These are phyloP conservation scores for Wickerhamomyces kurtzmanii DNA, from an alignment of 805 yeast genomes.

Conservation along the genomic window DNA sequence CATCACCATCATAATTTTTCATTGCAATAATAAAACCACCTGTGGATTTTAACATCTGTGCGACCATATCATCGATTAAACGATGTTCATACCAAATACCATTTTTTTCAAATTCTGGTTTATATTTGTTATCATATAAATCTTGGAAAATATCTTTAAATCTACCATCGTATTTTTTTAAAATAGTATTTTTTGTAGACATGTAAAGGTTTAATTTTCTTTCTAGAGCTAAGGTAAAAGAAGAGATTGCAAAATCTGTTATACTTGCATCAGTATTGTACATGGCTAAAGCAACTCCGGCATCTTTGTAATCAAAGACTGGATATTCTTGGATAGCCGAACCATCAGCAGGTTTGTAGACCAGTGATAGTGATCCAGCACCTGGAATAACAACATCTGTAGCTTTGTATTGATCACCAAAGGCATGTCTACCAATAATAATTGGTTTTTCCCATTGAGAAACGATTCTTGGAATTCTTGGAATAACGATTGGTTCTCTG, in stretches of 20 bases:
- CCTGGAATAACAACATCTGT: slow-evolving; percentile 74
- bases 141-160: slow-evolving; percentile 90
- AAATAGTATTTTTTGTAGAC: slow-evolving; percentile 90
- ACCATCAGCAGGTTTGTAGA: slow-evolving; percentile 64
- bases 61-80: slow-evolving; percentile 96
- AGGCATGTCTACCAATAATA: slow-evolving; percentile 95
- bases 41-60: slow-evolving; percentile 92
- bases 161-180: slow-evolving; percentile 89
- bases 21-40: slow-evolving; percentile 95
- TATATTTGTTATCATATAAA: slow-evolving; percentile 63
- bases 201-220: slow-evolving; percentile 74
- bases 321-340: slow-evolving; percentile 42
- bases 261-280: slow-evolving; percentile 93
- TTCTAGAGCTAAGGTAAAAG: slow-evolving; percentile 79
- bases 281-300: slow-evolving; percentile 82
- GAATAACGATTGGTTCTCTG: slow-evolving; percentile 92
- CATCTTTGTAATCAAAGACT: slow-evolving; percentile 58
- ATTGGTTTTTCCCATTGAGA: slow-evolving; percentile 94
- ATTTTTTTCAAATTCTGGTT: slow-evolving; percentile 55
- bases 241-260: slow-evolving; percentile 83
- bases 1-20: slow-evolving; percentile 98
- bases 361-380: slow-evolving; percentile 72
- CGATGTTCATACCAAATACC: slow-evolving; percentile 98
- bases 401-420: slow-evolving; percentile 94
- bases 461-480: slow-evolving; percentile 77